Evolutionary conservation across 1,284 basidiomycete genomes (phyloP).

Genomic region (Rhodotorula sp.): DNA sequence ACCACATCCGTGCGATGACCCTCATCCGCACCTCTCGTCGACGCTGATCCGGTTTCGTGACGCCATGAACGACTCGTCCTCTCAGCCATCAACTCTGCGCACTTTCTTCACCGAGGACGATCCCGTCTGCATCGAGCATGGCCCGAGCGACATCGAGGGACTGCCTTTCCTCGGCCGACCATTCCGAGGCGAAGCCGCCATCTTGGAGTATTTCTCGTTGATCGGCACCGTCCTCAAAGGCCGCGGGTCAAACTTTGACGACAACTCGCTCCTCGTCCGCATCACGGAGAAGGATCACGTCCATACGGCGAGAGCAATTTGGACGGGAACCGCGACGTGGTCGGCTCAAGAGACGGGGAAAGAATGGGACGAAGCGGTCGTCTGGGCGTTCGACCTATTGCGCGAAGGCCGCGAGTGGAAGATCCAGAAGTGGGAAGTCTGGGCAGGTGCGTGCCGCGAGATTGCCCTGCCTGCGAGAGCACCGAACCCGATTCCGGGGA

Average conservation of each 20-base stretch:
- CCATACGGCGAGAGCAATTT: conserved; percentile 3
- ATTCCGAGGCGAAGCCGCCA: neutral
- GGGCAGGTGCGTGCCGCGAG: conserved; percentile 9
- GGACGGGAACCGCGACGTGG: conserved; percentile 14
- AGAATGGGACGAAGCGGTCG: conserved; percentile 12
- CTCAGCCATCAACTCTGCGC: neutral
- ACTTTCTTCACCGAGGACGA: conserved; percentile 5
- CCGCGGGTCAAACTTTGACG: neutral
- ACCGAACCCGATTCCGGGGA: no score
- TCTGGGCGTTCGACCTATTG: conserved; percentile 5
- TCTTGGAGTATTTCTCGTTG: conserved; percentile 1
- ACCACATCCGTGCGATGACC: neutral
- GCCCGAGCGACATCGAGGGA: neutral
- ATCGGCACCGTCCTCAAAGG: conserved; percentile 5
- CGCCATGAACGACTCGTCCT: conserved; percentile 4
- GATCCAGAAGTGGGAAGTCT: conserved; percentile 12
- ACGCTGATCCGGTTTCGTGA: neutral
- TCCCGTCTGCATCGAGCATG: conserved; percentile 19
- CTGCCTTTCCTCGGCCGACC: conserved; percentile 13
- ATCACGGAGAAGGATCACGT: neutral
- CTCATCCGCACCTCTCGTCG: neutral
- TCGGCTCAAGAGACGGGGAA: conserved; percentile 10
- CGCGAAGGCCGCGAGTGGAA: conserved; percentile 3
- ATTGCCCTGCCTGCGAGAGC: neutral
- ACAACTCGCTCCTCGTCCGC: neutral